phyloP scores from a whole-genome alignment of 495 filamentous ascomycete species.

The Daldinia caldariorum region DNA sequence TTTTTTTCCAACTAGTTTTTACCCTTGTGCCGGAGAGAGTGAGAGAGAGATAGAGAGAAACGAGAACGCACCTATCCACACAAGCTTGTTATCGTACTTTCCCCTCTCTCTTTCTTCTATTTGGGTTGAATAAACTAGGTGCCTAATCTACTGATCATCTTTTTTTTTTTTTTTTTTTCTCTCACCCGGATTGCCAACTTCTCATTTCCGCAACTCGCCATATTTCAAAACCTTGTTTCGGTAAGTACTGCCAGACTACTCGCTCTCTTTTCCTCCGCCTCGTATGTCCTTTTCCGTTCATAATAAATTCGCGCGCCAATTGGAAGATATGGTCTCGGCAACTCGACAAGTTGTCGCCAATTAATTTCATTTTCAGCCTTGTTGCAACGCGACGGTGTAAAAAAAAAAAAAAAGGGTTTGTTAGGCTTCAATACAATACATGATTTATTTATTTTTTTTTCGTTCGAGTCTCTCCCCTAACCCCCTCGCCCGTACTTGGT shows the following conservation, averaged over 20 bases:
- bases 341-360: conserved; percentile 37
- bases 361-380: conserved; percentile 15
- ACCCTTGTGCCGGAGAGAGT: neutral
- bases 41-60: neutral
- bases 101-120: neutral
- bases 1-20: conserved; percentile 21
- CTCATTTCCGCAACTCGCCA: conserved; percentile 9
- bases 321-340: conserved; percentile 29
- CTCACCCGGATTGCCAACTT: conserved; percentile 4
- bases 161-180: conserved; percentile 5
- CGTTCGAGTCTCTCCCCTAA: neutral
- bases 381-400: neutral
- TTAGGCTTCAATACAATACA: conserved; percentile 8
- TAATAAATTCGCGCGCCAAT: conserved; percentile 32
- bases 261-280: conserved; percentile 23
- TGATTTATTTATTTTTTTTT: too few relatives aligned
- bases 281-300: conserved; percentile 31
- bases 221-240: conserved; percentile 27
- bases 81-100: neutral
- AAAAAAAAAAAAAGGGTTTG: neutral
- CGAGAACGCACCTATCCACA: neutral
- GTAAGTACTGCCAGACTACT: conserved; percentile 36
- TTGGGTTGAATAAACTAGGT: conserved; percentile 6
- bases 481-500: conserved; percentile 6
- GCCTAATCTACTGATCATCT: neutral